These are phyloP conservation scores for Rutstroemia sydowiana DNA, from an alignment of 2,329 filamentous ascomycete species.

Conservation along the genomic window DNA sequence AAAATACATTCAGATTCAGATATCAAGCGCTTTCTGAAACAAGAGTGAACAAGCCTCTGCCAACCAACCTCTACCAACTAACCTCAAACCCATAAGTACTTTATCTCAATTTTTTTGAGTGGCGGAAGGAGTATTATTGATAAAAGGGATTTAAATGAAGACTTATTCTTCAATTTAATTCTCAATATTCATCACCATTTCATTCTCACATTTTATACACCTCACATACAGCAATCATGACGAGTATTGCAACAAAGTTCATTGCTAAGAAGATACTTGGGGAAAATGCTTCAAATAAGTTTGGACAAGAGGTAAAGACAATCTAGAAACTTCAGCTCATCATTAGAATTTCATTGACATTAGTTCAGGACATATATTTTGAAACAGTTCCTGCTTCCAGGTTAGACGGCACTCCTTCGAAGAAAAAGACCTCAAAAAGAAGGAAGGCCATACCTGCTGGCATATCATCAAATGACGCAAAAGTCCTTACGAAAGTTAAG, in stretches of 20 bases:
- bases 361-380: constrained; percentile 75
- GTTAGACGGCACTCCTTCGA: constrained; percentile 51
- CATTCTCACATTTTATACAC: neutral
- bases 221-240: constrained; percentile 37
- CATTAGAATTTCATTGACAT: neutral
- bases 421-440: constrained; percentile 69
- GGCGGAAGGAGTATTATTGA: too few relatives aligned
- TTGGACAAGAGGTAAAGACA: constrained; percentile 45
- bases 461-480: constrained; percentile 73
- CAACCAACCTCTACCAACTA: neutral
- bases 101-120: neutral
- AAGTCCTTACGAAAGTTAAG: constrained; percentile 80
- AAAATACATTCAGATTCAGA: constrained; percentile 2
- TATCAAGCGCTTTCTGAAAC: constrained; percentile 12
- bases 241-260: constrained; percentile 45
- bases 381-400: constrained; percentile 71
- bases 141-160: neutral
- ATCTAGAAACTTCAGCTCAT: neutral
- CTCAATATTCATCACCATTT: too few relatives aligned
- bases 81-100: too few relatives aligned
- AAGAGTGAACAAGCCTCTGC: neutral
- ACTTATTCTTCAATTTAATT: neutral
- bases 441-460: constrained; percentile 80
- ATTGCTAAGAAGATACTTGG: constrained; percentile 50
- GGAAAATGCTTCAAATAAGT: constrained; percentile 50